Conservation (phyloP, 192 early-diverging fungal species). For the Coemansia sp. region DNA sequence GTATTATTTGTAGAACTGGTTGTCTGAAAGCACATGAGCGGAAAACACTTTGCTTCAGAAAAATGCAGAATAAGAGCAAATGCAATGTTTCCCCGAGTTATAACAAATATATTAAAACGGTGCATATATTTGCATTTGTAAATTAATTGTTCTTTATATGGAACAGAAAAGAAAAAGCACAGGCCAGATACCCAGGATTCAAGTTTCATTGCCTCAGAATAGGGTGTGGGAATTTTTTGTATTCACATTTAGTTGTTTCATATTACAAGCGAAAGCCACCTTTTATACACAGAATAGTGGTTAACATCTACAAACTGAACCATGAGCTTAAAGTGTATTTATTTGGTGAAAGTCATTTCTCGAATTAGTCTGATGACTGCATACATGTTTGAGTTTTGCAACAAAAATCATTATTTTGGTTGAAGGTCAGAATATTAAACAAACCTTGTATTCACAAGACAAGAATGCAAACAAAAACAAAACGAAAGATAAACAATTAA, state of each 20-base stretch:
- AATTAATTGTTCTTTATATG: constrained; percentile 1
- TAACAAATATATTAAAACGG: background rate
- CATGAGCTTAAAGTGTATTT: background rate
- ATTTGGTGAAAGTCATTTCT: background rate
- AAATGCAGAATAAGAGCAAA: background rate
- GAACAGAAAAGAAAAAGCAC: background rate
- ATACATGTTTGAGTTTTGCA: background rate
- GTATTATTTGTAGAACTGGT: too few relatives aligned
- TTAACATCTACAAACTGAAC: too few relatives aligned
- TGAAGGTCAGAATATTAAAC: background rate
- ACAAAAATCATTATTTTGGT: background rate
- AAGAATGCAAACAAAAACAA: background rate
- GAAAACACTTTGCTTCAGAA: background rate
- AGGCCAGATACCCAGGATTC: constrained; percentile 1
- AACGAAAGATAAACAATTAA: background rate
- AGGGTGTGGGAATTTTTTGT: background rate
- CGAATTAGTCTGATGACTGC: background rate
- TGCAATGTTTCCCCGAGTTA: constrained; percentile 6
- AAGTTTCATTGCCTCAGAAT: background rate
- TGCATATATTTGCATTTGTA: constrained; percentile 13
- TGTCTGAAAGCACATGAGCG: too few relatives aligned
- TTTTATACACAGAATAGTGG: background rate
- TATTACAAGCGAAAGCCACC: constrained; percentile 1
- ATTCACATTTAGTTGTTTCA: background rate
- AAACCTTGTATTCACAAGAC: background rate